Evolutionary conservation across 352 stramenopile species (phyloP).

Genomic region (Phytopythium chamaehyphon): DNA sequence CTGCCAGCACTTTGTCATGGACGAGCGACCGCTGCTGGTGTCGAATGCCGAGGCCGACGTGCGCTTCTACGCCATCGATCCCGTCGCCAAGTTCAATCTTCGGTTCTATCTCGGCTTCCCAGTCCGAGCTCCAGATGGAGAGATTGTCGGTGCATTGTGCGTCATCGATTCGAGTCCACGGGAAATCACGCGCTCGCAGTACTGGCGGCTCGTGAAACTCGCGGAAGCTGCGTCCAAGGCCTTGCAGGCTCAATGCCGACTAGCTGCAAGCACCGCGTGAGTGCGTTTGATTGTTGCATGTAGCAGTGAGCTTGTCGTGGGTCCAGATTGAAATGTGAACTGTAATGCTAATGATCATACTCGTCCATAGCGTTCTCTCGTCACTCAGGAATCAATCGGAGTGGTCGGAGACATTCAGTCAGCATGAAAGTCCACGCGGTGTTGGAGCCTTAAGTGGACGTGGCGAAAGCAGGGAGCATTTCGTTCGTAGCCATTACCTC

Average conservation of each 20-base stretch:
- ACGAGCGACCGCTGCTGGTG: conserved; percentile 27
- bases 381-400: too few species aligned
- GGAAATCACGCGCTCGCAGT: conserved; percentile 29
- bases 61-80: conserved; percentile 28
- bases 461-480: too few species aligned
- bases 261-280: too few species aligned
- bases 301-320: too few species aligned
- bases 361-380: too few species aligned
- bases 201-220: conserved; percentile 30
- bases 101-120: conserved; percentile 36
- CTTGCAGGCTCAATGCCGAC: conserved; percentile 7
- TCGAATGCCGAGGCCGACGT: conserved; percentile 34
- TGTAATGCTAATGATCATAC: too few species aligned
- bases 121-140: conserved; percentile 8
- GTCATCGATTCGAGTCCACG: conserved; percentile 25
- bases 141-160: conserved; percentile 22
- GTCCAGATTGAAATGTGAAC: too few species aligned
- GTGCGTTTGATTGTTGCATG: too few species aligned
- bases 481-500: too few species aligned
- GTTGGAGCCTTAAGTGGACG: too few species aligned
- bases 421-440: too few species aligned
- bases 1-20: conserved; percentile 42
- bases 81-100: conserved; percentile 16
- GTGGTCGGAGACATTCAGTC: too few species aligned
- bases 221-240: conserved; percentile 22